phyloP scores from a whole-genome alignment of 495 filamentous ascomycete species.

The Penicillium chermesinum region DNA sequence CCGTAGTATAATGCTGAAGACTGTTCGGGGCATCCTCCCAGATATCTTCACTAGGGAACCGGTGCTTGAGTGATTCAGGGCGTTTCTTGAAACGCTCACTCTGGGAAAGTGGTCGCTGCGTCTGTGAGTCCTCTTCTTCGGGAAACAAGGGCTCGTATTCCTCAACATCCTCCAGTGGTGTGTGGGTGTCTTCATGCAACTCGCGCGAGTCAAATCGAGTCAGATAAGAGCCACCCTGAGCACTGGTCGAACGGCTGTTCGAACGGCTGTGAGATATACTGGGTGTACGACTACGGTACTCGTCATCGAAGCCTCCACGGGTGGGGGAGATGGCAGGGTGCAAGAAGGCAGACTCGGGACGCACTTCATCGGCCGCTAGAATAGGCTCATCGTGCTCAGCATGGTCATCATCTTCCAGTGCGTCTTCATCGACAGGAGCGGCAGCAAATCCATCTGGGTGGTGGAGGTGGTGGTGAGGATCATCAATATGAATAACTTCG shows the following conservation, averaged over 20 bases:
- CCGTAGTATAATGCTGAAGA: constrained; percentile 74
- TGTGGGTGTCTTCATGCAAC: constrained; percentile 50
- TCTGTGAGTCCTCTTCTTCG: constrained; percentile 62
- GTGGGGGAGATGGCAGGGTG: constrained; percentile 72
- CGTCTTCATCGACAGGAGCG: constrained; percentile 19
- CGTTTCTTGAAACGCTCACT: constrained; percentile 58
- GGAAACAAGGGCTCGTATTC: constrained; percentile 95
- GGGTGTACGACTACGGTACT: constrained; percentile 46
- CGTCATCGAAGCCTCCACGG: constrained; percentile 54
- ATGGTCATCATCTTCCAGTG: constrained; percentile 4
- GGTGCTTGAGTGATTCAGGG: constrained; percentile 58
- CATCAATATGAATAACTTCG: constrained; percentile 72
- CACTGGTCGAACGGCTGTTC: constrained; percentile 65
- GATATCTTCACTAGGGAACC: constrained; percentile 89
- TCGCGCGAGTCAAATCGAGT: constrained; percentile 49
- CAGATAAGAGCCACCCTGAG: constrained; percentile 45
- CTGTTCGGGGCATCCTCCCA: constrained; percentile 97
- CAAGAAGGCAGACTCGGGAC: constrained; percentile 65
- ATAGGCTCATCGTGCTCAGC: constrained; percentile 64
- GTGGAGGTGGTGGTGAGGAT: constrained; percentile 56
- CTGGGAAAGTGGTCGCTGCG: constrained; percentile 49
- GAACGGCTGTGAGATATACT: constrained; percentile 61
- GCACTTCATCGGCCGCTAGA: constrained; percentile 84
- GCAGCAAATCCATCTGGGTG: constrained; percentile 57
- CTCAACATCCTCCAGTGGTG: constrained; percentile 81